Base-by-base conservation (phyloP, 202 grass and related monocot species). In the Schoenoplectus tabernaemontani region DNA sequence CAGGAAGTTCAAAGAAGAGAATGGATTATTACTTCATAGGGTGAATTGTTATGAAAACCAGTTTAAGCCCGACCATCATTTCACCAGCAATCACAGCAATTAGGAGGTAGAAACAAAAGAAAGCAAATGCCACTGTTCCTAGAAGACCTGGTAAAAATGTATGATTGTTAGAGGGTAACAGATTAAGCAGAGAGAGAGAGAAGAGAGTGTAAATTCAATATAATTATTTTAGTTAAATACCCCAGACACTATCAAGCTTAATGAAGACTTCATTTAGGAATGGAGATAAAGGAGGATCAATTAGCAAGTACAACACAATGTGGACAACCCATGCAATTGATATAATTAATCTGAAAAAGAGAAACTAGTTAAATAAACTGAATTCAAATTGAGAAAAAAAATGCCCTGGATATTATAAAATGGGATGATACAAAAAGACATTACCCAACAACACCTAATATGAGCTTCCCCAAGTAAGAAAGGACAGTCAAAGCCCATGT, bases 211-310 rank as follows among this genome's bases (percentile, higher is more conserved):
- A 78, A 78, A 36, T 58, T 59, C n/a, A 16, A 77, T 22, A 24
- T 30, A 71, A 28, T 46, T 46, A 38, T 62, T 38, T 81, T 77
- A 86, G 86, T 23, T 44, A 41, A 56, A 67, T 89, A 97, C 93
- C 93, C 93, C 93, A 97, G 65, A 89, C 87, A 59, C 79, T 73
- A 38, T 97, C 93, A 87, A 97, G 77, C 76, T 97, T 97, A 78
- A 98, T 82, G 83, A 98, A 98, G 56, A 98, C 87, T 84, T 95
- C 95, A 87, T 98, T 98, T 83, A 98, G 75, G 81, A 98, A 98
- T 67, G 95, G 89, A 62, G 95, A 92, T 62, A 95, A 83, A 75
- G 95, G 95, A 74, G 95, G 95, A 78, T 86, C 70, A 19, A 93
- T 81, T 78, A 98, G 84, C 79, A 95, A 85, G 83, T 98, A 98